Evolutionary conservation across 1,284 basidiomycete species (phyloP).

Genomic region (Golubevia pallescens): DNA sequence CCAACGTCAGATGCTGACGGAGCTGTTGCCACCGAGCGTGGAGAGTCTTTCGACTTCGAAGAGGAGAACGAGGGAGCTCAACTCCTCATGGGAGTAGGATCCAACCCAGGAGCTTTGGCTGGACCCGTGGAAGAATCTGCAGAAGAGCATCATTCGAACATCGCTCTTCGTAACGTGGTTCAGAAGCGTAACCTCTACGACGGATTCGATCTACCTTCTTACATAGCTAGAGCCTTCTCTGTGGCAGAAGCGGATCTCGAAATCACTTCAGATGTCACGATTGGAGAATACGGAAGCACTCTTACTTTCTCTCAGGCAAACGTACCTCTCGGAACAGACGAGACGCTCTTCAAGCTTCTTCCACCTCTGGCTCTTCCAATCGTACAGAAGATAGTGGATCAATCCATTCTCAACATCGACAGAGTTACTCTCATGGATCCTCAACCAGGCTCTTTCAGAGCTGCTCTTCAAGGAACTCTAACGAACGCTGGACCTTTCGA

Average conservation of each 20-base stretch:
- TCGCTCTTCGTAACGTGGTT: conserved; percentile 6
- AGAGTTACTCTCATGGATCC: conserved; percentile 51
- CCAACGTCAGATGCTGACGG: conserved; percentile 24
- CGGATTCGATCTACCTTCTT: conserved; percentile 51
- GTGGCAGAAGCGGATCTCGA: conserved; percentile 41
- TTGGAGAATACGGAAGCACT: conserved; percentile 54
- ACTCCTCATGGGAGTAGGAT: conserved; percentile 34
- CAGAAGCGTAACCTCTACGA: conserved; percentile 54
- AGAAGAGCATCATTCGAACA: not conserved
- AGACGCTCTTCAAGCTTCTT: conserved; percentile 47
- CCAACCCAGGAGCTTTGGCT: conserved; percentile 39
- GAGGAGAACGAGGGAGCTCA: conserved; percentile 37
- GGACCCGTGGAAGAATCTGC: conserved; percentile 18
- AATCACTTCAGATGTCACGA: conserved; percentile 35
- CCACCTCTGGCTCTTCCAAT: conserved; percentile 57
- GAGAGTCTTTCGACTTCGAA: conserved; percentile 25
- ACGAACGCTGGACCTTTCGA: conserved; percentile 61
- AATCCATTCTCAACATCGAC: conserved; percentile 44
- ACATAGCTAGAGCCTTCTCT: conserved; percentile 44
- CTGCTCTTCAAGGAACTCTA: conserved; percentile 48
- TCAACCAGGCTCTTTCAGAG: conserved; percentile 39
- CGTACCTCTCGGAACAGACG: conserved; percentile 52
- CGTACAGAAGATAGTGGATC: conserved; percentile 62
- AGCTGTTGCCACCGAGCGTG: conserved; percentile 7
- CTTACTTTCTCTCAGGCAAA: conserved; percentile 51